A percentile compares a stretch with the other conserved stretches of the same genome.
phyloP scores from a whole-genome alignment of 495 filamentous ascomycete genomes.

The Penicillium lagena region DNA sequence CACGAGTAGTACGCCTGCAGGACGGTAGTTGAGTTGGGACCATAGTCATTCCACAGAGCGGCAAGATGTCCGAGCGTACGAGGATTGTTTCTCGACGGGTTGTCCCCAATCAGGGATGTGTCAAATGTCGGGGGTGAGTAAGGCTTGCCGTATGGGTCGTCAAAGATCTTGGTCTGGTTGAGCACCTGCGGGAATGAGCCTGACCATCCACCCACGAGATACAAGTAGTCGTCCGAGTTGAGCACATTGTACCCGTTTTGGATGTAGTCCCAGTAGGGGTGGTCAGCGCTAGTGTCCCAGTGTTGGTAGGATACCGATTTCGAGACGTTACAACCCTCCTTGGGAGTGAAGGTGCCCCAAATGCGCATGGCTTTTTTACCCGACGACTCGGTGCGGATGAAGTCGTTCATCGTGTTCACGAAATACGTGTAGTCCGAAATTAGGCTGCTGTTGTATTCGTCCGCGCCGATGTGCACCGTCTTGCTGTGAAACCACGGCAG shows the following conservation, averaged over 20 bases:
- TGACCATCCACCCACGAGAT: conserved; percentile 43
- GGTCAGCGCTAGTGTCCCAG: conserved; percentile 42
- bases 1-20: conserved; percentile 44
- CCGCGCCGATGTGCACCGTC: conserved; percentile 47
- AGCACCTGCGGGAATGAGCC: conserved; percentile 33
- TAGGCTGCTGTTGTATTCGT: conserved; percentile 38
- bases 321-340: conserved; percentile 32
- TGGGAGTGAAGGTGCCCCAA: conserved; percentile 47
- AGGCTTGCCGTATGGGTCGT: conserved; percentile 32
- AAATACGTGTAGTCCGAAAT: conserved; percentile 39
- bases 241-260: conserved; percentile 44
- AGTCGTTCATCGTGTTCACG: conserved; percentile 41
- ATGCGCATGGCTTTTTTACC: conserved; percentile 37
- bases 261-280: conserved; percentile 42
- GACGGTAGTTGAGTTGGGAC: conserved; percentile 38
- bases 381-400: conserved; percentile 26
- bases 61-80: conserved; percentile 37
- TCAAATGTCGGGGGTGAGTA: conserved; percentile 45
- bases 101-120: conserved; percentile 32
- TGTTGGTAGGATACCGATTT: conserved; percentile 39
- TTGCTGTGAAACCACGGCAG: conserved; percentile 48
- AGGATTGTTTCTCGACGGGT: conserved; percentile 31
- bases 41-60: conserved; percentile 48
- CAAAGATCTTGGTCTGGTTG: conserved; percentile 34
- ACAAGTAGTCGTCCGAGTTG: conserved; percentile 46